Percentiles rank a stretch among this genome's conserved stretches.
Evolutionary conservation across 192 early-diverging fungal species (phyloP).

Genomic region (Mortierella alpina): DNA sequence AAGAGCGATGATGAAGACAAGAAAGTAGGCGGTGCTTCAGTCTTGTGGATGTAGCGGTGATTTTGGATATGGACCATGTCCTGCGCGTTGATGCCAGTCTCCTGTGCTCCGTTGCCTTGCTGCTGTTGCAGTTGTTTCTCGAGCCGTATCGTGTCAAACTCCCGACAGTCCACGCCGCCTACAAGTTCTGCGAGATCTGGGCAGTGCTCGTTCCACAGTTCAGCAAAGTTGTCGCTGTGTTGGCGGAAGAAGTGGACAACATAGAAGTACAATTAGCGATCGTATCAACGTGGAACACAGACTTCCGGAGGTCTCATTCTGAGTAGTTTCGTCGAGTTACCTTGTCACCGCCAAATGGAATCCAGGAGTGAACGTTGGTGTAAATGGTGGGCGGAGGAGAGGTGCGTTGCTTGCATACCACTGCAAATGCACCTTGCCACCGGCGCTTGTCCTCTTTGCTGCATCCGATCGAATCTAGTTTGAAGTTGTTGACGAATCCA

Average conservation of each 20-base stretch:
- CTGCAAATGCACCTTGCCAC: conserved; percentile 28
- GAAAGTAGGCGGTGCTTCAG: conserved; percentile 18
- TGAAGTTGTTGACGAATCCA: no score
- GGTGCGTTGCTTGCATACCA: conserved; percentile 37
- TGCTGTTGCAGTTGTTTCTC: background rate
- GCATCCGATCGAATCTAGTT: background rate
- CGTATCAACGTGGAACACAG: background rate
- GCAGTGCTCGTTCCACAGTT: conserved; percentile 33
- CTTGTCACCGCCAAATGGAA: conserved; percentile 40
- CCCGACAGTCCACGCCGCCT: conserved; percentile 32
- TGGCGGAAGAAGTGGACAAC: background rate
- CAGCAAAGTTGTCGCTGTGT: conserved; percentile 16
- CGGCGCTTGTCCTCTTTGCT: background rate
- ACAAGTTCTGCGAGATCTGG: conserved; percentile 17
- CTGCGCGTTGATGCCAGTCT: background rate
- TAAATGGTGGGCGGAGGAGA: conserved; percentile 47
- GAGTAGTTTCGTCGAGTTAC: background rate
- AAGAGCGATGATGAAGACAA: conserved; percentile 16
- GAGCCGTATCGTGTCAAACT: background rate
- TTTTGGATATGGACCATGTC: conserved; percentile 28
- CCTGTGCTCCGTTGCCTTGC: background rate
- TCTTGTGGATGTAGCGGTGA: conserved; percentile 37
- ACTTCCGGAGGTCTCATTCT: background rate
- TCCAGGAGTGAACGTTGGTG: conserved; percentile 35
- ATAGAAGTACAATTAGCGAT: background rate